Percentiles rank a stretch among this genome's conserved stretches.
These are phyloP conservation scores for Candida montana DNA, from an alignment of 805 yeast genomes.

Conservation along the genomic window DNA sequence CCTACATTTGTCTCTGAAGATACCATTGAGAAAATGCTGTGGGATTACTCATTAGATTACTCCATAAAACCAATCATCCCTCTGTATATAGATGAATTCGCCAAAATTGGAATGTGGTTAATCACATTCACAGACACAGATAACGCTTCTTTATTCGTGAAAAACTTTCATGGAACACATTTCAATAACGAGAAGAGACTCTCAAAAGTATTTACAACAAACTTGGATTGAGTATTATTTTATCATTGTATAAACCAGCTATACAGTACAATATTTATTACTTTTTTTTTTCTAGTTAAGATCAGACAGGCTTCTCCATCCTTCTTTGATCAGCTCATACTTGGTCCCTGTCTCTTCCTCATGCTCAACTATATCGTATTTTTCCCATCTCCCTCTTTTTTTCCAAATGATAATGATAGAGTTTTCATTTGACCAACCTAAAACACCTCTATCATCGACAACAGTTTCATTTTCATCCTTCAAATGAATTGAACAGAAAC, in stretches of 20 bases:
- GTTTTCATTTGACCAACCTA: slow-evolving; percentile 73
- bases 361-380: slow-evolving; percentile 62
- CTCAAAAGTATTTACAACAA: slow-evolving; percentile 29
- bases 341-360: slow-evolving; percentile 26
- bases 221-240: slow-evolving; percentile 1
- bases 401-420: slow-evolving; percentile 74
- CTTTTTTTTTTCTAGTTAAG: background rate
- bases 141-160: slow-evolving; percentile 47
- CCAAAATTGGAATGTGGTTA: slow-evolving; percentile 25
- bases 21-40: slow-evolving; percentile 33
- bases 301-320: slow-evolving; percentile 56
- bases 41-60: slow-evolving; percentile 45
- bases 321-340: slow-evolving; percentile 60
- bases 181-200: slow-evolving; percentile 25
- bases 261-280: background rate
- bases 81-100: slow-evolving; percentile 9
- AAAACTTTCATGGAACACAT: slow-evolving; percentile 44
- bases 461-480: slow-evolving; percentile 24
- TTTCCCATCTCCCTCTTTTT: slow-evolving; percentile 75
- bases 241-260: slow-evolving; percentile 1
- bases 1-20: slow-evolving; percentile 39
- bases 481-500: slow-evolving; percentile 68
- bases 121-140: slow-evolving; percentile 38
- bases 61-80: slow-evolving; percentile 11
- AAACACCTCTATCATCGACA: slow-evolving; percentile 37